These are phyloP conservation scores for Paraphoma chrysanthemicola DNA, from an alignment of 2,329 filamentous ascomycete species.

Conservation along the genomic window DNA sequence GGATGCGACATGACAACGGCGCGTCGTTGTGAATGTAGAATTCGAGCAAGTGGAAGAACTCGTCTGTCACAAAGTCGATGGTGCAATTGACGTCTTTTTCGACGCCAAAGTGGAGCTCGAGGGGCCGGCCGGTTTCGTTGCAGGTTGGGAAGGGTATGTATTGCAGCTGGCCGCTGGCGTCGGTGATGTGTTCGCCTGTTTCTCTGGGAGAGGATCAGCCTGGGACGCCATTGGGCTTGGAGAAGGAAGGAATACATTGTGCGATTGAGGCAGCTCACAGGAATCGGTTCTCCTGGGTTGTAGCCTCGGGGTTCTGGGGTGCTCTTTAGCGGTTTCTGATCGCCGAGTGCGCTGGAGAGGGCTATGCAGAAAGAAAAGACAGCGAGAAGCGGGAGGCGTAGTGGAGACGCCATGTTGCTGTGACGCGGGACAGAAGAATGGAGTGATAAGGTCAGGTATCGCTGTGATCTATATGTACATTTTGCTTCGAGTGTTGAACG, in stretches of 20 bases:
- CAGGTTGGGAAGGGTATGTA: conserved; percentile 91
- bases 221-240: neutral
- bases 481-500: neutral
- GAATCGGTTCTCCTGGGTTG: conserved; percentile 57
- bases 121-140: conserved; percentile 82
- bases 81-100: conserved; percentile 85
- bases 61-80: conserved; percentile 75
- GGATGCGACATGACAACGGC: conserved; percentile 88
- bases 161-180: conserved; percentile 80
- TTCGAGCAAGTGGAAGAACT: conserved; percentile 86
- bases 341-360: conserved; percentile 49
- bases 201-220: conserved; percentile 63
- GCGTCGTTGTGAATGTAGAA: conserved; percentile 99
- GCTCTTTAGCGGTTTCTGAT: conserved; percentile 50
- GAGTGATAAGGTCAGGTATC: neutral
- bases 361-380: conserved; percentile 37
- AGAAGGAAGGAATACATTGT: conserved; percentile 52
- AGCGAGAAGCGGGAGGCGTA: conserved; percentile 33
- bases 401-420: neutral
- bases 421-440: neutral
- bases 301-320: conserved; percentile 51
- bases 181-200: conserved; percentile 87
- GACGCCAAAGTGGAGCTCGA: conserved; percentile 86
- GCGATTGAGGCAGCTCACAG: conserved; percentile 60
- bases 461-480: neutral